Percentiles rank a stretch among this genome's conserved stretches.
phyloP scores from a whole-genome alignment of 1,139 yeast genomes.

The Magnusiomyces fungicola region DNA sequence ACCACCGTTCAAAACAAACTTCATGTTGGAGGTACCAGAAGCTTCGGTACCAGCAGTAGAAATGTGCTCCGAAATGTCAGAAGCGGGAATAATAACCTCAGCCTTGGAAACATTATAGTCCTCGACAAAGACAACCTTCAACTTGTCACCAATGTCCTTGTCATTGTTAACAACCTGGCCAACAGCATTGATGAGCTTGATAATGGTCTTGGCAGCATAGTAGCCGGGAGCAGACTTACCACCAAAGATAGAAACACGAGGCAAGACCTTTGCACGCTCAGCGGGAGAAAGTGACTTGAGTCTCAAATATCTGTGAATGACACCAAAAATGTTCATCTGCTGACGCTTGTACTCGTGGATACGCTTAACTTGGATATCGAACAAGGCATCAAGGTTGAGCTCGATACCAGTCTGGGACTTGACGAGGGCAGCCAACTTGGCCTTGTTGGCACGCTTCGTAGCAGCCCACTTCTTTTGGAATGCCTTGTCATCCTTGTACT shows the following conservation, averaged over 20 bases:
- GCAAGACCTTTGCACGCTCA: conserved; percentile 59
- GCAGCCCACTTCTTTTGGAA: conserved; percentile 67
- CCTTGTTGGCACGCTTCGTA: conserved; percentile 66
- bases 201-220: conserved; percentile 87
- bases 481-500: conserved; percentile 56
- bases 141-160: conserved; percentile 59
- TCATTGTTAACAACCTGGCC: conserved; percentile 77
- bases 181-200: conserved; percentile 76
- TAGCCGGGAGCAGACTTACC: conserved; percentile 98
- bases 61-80: conserved; percentile 87
- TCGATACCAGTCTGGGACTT: conserved; percentile 61
- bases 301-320: conserved; percentile 70
- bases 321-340: conserved; percentile 86
- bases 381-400: conserved; percentile 60
- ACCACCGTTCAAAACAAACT: conserved; percentile 90
- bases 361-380: conserved; percentile 90
- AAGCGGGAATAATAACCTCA: conserved; percentile 82
- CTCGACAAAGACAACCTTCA: conserved; percentile 82
- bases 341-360: conserved; percentile 95
- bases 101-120: conserved; percentile 94
- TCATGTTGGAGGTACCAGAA: conserved; percentile 94
- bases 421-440: conserved; percentile 59
- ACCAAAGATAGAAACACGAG: conserved; percentile 79
- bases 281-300: conserved; percentile 63
- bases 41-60: conserved; percentile 99